Evolutionary conservation across 768 basidiomycete genomes (phyloP).

Genomic region (Collybia sordida): DNA sequence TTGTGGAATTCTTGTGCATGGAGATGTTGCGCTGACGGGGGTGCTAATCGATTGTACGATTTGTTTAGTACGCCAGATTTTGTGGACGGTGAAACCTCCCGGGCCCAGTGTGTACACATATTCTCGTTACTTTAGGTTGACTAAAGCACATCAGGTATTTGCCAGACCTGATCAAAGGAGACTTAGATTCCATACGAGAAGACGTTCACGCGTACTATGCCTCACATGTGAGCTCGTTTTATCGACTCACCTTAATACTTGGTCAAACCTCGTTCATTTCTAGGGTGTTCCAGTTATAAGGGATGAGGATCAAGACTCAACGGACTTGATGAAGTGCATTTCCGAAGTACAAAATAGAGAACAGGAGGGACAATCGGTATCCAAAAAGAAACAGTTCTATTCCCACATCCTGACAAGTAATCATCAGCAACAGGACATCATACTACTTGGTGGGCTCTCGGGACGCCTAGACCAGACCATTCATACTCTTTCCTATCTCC

Average conservation of each 20-base stretch:
- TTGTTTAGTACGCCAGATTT: constrained; percentile 21
- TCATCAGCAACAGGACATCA: constrained; percentile 56
- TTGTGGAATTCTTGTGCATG: constrained; percentile 56
- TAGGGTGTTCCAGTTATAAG: constrained; percentile 69
- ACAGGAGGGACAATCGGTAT: constrained; percentile 32
- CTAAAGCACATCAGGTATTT: constrained; percentile 42
- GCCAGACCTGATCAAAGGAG: constrained; percentile 91
- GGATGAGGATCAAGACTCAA: constrained; percentile 80
- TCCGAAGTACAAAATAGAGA: constrained; percentile 60
- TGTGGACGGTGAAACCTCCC: constrained; percentile 12
- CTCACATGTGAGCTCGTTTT: constrained; percentile 41
- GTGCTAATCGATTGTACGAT: constrained; percentile 83
- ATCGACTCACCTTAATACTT: background rate
- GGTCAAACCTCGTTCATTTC: background rate
- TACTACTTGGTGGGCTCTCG: constrained; percentile 85
- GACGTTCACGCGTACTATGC: constrained; percentile 76
- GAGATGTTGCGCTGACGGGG: constrained; percentile 83
- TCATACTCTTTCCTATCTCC: constrained; percentile 81
- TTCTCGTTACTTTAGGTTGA: background rate
- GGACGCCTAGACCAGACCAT: constrained; percentile 95
- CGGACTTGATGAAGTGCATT: constrained; percentile 95
- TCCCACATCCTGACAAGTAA: constrained; percentile 5
- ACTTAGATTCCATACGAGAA: constrained; percentile 82
- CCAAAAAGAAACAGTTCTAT: constrained; percentile 19
- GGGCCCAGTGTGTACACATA: constrained; percentile 9